These are phyloP conservation scores for Straminergon stramineum DNA, from an alignment of 225 moss, liverwort and hornwort species.

Conservation along the genomic window DNA sequence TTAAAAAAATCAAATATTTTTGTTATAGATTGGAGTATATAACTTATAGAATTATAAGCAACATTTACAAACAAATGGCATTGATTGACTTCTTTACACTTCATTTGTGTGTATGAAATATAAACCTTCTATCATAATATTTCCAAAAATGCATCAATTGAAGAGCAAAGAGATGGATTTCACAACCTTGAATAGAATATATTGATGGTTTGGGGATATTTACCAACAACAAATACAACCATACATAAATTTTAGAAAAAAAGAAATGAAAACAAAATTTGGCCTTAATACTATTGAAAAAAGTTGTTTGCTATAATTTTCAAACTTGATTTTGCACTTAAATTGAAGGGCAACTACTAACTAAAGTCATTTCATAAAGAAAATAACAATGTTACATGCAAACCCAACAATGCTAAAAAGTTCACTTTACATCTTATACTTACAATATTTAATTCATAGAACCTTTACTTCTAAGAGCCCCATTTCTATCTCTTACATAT, in stretches of 20 bases:
- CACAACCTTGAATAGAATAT: not conserved
- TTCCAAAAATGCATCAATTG: too few relatives aligned
- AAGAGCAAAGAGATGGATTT: not conserved
- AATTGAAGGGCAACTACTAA: too few relatives aligned
- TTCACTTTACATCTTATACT: not conserved
- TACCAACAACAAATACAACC: not conserved
- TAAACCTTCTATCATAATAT: too few relatives aligned
- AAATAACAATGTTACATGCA: not conserved
- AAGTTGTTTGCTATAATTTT: rapidly evolving
- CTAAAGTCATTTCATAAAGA: not conserved
- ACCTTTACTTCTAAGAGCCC: too few relatives aligned
- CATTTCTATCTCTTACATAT: not conserved
- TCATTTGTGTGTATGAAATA: not conserved
- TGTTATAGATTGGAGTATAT: not conserved
- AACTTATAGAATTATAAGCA: not conserved
- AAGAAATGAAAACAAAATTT: not conserved
- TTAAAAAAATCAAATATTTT: not conserved
- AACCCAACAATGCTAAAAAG: not conserved
- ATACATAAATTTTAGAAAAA: too few relatives aligned
- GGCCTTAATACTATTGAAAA: not conserved
- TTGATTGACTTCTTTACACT: not conserved
- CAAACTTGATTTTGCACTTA: not conserved
- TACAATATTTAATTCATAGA: too few relatives aligned
- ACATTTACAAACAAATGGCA: not conserved
- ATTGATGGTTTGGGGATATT: not conserved